Conservation (phyloP, 768 basidiomycete species). For the Leucocoprinus sp. region DNA sequence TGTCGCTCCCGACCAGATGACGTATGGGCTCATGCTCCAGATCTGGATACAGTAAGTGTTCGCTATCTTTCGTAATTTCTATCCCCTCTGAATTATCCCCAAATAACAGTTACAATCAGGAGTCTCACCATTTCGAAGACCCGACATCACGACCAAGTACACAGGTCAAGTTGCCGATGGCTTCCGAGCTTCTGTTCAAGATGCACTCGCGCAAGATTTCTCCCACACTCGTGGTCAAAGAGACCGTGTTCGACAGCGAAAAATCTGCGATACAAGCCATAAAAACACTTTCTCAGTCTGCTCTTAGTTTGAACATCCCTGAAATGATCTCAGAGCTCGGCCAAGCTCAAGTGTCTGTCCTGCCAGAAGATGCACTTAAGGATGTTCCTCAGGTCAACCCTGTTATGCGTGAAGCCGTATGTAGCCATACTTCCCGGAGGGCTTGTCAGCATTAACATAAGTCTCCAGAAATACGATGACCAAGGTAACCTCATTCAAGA, state of each 20-base stretch:
- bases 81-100: too few relatives aligned
- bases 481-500: constrained; percentile 18
- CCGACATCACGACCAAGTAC: constrained; percentile 13
- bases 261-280: constrained; percentile 51
- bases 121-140: constrained; percentile 19
- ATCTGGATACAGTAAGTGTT: too few relatives aligned
- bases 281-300: constrained; percentile 47
- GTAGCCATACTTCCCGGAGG: constrained; percentile 12
- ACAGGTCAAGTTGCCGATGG: constrained; percentile 13
- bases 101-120: constrained; percentile 37
- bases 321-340: constrained; percentile 9
- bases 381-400: constrained; percentile 56
- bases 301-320: constrained; percentile 18
- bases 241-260: constrained; percentile 45
- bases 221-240: constrained; percentile 43
- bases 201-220: constrained; percentile 44
- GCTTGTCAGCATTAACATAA: constrained; percentile 13
- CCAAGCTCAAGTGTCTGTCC: constrained; percentile 38
- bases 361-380: constrained; percentile 33
- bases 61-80: too few relatives aligned
- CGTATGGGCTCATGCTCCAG: too few relatives aligned
- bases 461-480: constrained; percentile 14
- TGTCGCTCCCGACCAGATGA: too few relatives aligned
- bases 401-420: constrained; percentile 37
- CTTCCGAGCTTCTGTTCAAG: constrained; percentile 32